Evolutionary conservation across 2,329 filamentous ascomycete species (phyloP), one percentile per base, ranked within the genome.

Genomic region (Trichoderma breve): DNA sequence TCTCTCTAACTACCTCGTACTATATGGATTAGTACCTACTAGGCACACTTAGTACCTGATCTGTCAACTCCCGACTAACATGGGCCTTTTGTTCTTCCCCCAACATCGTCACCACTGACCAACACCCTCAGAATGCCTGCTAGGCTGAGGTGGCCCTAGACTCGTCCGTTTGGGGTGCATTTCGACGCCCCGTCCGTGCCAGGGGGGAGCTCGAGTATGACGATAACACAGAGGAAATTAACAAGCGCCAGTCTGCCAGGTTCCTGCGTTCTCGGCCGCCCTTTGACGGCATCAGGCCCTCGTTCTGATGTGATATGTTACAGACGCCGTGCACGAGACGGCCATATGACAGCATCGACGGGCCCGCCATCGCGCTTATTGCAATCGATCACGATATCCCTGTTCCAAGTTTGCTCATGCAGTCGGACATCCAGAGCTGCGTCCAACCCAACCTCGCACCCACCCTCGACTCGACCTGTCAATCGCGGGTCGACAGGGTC

Each of bases 201-300:
- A 51, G 36, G 62, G 36, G 62, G 62, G 18, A 43, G 34, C 51
- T 36, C 18, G 36, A 61, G 36, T 47, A 60, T 26, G 55, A 43
- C 66, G 66, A 69, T 61, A 69, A 61, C 66, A 61, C 53, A 60
- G 63, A 69, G 53, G 66, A 60, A 69, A 69, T 61, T 69, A 69
- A 26, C 39, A 53, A 53, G 39, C 62, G 62, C 62, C 62, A 21
- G 26, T 34, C 39, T 30, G 28, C 51, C 53, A 58, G 65, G 65
- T 24, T 47, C 34, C 28, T 51, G 66, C 66, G 36, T 47, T 36
- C 66, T 32, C 58, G 34, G 66, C 36, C 66, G 55, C 66, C 66
- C 66, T 69, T 58, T 14, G 66, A 34, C 28, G 55, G 18, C 43
- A 24, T n/a, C 51, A 58, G 30, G 21, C 51, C n/a, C 15, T 67